A percentile compares a stretch with the other conserved stretches of the same genome.
Conservation (phyloP, 345 rosid species). For the Gossypium bickii region DNA sequence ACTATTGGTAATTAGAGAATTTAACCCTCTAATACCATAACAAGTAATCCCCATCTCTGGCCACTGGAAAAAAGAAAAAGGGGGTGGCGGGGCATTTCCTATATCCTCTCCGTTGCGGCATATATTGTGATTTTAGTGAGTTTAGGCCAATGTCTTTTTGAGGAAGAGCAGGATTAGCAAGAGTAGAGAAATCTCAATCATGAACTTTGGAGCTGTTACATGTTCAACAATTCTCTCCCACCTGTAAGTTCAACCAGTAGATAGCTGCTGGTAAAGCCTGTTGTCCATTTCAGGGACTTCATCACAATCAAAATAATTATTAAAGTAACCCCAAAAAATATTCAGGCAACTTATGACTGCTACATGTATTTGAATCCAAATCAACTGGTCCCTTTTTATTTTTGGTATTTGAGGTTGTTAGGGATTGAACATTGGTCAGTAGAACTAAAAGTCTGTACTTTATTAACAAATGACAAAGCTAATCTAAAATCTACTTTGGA, state of each 20-base stretch:
- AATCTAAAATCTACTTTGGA: slow-evolving; percentile 2
- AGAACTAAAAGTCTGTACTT: background rate
- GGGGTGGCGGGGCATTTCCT: background rate
- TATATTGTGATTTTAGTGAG: slow-evolving; percentile 4
- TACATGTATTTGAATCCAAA: background rate
- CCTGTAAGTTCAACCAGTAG: slow-evolving; percentile 99
- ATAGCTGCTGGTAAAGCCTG: slow-evolving; percentile 94
- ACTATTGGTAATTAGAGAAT: background rate
- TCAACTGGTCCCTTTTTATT: background rate
- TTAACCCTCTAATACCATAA: slow-evolving; percentile 3
- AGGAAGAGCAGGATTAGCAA: slow-evolving; percentile 57
- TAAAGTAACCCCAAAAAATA: slow-evolving; percentile 2
- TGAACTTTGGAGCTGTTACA: slow-evolving; percentile 36
- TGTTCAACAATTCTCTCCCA: slow-evolving; percentile 46
- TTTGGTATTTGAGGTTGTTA: background rate
- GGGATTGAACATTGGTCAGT: background rate
- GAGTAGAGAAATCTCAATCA: slow-evolving; percentile 55
- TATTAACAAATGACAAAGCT: background rate
- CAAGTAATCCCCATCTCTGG: background rate
- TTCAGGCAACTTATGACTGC: slow-evolving; percentile 3
- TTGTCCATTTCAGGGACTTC: slow-evolving; percentile 72
- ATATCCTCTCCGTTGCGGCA: background rate
- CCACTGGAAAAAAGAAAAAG: too few species aligned
- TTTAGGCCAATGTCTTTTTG: slow-evolving; percentile 35
- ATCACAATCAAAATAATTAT: slow-evolving; percentile 42